Evolutionary conservation across 2,329 filamentous ascomycete species (phyloP), one percentile per base, ranked within the genome.

Genomic region (Colletotrichum lupini): DNA sequence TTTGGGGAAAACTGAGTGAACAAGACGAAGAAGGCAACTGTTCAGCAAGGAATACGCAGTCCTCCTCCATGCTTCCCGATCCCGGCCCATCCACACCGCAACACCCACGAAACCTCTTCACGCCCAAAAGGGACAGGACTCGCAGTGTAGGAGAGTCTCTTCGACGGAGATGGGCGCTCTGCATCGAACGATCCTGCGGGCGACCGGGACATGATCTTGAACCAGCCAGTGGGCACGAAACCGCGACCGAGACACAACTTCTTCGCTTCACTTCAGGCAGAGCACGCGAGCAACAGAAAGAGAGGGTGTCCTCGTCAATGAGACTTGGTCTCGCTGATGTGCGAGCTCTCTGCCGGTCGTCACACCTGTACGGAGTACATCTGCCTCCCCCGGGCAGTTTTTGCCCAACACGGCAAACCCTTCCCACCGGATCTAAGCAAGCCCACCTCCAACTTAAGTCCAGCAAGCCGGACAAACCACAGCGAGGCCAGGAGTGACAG

Each of bases 101-200:
- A 11, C 49, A 52, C 60, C 46, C 2, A 19, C 24, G n/a, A 53
- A 30, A 16, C 32, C 30, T n/a, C 32, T 32, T 12, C 32, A 60
- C 16, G 8, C 19, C 7, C 26, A 26, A 28, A 65, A 60, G 53
- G 59, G 53, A 55, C 69, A 63, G 64, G 14, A 42, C 6, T 42
- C 14, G 16, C 7, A 42, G 37, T 12, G 32, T 35, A 62, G 64
- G 16, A 68, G 19, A 55, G 0, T 11, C 32, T 12, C 37, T 12
- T 72, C 69, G 59, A 73, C 58, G 42, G 66, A 72, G 69, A 63
- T 46, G 66, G 35, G 59, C 66, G 60, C 55, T 2, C 24, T 58
- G 67, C 71, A 71, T 71, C 71, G 71, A 73, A 73, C 71, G 67
- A 73, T 71, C 24, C 56, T 70, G 67, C 71, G 67, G 71, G 67